Evolutionary conservation across 345 rosid genomes (phyloP), one percentile per base, ranked within the genome.

Genomic region (Acer campestre): DNA sequence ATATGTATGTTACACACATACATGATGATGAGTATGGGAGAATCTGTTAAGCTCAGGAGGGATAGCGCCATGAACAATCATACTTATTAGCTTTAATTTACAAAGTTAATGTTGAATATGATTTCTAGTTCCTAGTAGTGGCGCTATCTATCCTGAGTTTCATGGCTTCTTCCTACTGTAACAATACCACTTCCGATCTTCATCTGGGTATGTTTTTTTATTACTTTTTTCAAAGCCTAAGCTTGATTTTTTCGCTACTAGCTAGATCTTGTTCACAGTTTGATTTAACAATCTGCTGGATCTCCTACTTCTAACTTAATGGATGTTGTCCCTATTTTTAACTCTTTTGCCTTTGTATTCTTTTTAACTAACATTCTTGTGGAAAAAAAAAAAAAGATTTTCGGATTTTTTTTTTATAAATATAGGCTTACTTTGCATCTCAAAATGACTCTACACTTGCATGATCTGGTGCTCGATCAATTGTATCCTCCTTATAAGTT

Each of bases 111-210:
- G 55, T 49, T 69, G 22, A n/a, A 4, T 55, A 73, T 58, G n/a
- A 42, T 58, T 18, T 1, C 4, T 14, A 7, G 7, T 64, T 4
- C 42, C 8, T 13, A 7, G 7, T 64, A 9, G 31, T 68, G 91
- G 89, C 93, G 93, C 93, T 90, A 88, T 90, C 93, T 42, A 88
- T 90, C 93, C 91, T 90, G 93, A 88, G 93, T 80, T 88, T 81
- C 76, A 86, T 61, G 82, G 91, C 25, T 80, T 88, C 88, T 84
- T 79, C 91, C 38, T 80, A 22, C 81, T 42, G 35, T 46, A 23
- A 49, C 17, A 49, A 35, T 35, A 35, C 69, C 5, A 48, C 18
- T 7, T n/a, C 38, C 4, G 38, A 25, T 72, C 55, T 29, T 56
- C 48, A n/a, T 23, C 16, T 38, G 75, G 80, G 67, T 76, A 20